Evolutionary conservation across 768 basidiomycete species (phyloP), one percentile per base, ranked within the genome.

Genomic region (Hygrocybe punicea): DNA sequence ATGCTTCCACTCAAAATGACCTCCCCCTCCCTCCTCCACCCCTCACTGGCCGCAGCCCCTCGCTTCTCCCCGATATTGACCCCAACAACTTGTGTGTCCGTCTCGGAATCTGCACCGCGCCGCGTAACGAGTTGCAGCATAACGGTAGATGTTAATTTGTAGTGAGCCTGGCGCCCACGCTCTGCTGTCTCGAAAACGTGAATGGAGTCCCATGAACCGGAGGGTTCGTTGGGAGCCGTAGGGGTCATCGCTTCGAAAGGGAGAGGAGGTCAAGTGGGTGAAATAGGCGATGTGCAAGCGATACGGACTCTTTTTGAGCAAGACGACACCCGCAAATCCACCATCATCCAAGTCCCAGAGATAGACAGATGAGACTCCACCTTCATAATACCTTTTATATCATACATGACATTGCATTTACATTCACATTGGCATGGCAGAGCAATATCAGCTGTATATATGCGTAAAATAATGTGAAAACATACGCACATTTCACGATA

Each of bases 311-410:
- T 98, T 99, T 80, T 98, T 97, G 61, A 99, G 76, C 53, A 99
- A 74, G 1, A 98, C 97, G 2, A 96, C 96, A 9, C 97, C 97
- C 8, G 97, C 96, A 71, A 98, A 98, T 51, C 89, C 91, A 14
- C 91, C 92, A 64, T 98, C 95, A 57, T 98, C 96, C 24, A 94
- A 80, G 68, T 98, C 96, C 97, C 97, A 99, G 17, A 99, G 84
- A 72, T 95, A 99, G 14, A 97, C 96, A 21, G 91, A 93, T 24
- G 93, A 97, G 2, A 93, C 87, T 3, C 97, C 97, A n/a, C 96
- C 96, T 73, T 98, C 97, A 71, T 86, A 99, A 78, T 99, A 99
- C 81, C 89, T 91, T 62, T 29, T 29, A 29, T 29, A 29, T 29
- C 29, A 8, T 8, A 8, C 29, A 29, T 8, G 29, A 8, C 29